Conservation (phyloP, 2,329 filamentous ascomycete genomes). For the Fusarium sp. region DNA sequence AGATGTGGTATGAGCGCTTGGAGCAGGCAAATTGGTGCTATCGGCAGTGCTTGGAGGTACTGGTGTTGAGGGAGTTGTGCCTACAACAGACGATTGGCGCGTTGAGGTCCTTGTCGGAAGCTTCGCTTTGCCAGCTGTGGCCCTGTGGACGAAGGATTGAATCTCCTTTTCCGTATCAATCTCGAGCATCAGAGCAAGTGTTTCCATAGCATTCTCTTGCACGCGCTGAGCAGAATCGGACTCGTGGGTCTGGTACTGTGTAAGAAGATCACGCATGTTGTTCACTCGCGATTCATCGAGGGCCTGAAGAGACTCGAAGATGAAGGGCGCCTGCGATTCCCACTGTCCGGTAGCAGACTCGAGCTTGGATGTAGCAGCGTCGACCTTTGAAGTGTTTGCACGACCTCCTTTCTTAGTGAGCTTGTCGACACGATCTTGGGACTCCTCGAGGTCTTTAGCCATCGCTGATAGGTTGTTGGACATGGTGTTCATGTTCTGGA, state of each 20-base stretch:
- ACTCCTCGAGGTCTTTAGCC: slow-evolving; percentile 85
- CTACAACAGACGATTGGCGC: slow-evolving; percentile 54
- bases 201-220: slow-evolving; percentile 79
- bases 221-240: slow-evolving; percentile 85
- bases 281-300: slow-evolving; percentile 91
- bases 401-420: slow-evolving; percentile 81
- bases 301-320: slow-evolving; percentile 92
- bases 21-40: slow-evolving; percentile 34
- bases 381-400: slow-evolving; percentile 80
- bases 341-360: slow-evolving; percentile 86
- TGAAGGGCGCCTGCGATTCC: slow-evolving; percentile 93
- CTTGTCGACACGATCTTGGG: slow-evolving; percentile 88
- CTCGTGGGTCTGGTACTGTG: slow-evolving; percentile 93
- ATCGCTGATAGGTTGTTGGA: slow-evolving; percentile 82
- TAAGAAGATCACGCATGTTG: slow-evolving; percentile 88
- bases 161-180: slow-evolving; percentile 90
- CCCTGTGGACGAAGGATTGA: slow-evolving; percentile 69
- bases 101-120: slow-evolving; percentile 54
- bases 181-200: slow-evolving; percentile 84
- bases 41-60: slow-evolving; percentile 44
- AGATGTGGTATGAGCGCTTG: slow-evolving; percentile 17
- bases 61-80: slow-evolving; percentile 41
- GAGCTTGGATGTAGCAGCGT: slow-evolving; percentile 76
- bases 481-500: slow-evolving; percentile 83
- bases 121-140: slow-evolving; percentile 54